Evolutionary conservation across 2,329 filamentous ascomycete genomes (phyloP), one percentile per base, ranked within the genome.

Genomic region (Orbilia javanica): DNA sequence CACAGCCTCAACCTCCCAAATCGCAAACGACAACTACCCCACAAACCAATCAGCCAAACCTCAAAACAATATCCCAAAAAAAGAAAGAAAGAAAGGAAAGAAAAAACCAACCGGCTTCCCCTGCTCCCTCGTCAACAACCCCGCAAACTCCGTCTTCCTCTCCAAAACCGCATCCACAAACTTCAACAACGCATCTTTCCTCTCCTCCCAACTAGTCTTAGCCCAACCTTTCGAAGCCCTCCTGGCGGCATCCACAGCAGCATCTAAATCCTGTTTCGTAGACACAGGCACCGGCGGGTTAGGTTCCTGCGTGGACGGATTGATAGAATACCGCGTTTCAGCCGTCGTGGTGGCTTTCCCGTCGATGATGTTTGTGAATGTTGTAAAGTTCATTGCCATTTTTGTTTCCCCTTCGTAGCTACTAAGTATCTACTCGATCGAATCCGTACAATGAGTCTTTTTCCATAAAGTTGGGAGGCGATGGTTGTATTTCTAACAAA

Each of bases 341-440:
- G 83, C 80, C 0, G 86, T 87, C 18, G 84, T 82, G 18, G 84
- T 83, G 75, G 86, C 82, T 82, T 87, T 83, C 73, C 87, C 87
- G 79, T 88, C 85, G 79, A 89, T 85, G 68, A 87, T 84, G 83
- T 88, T 89, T 75, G 84, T 84, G 81, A 87, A 88, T 52, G 84
- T 86, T 79, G 85, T 82, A 72, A 84, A 85, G 36, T 84, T 81
- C 39, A 77, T 29, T 20, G 60, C 11, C 72, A 74, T 74, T 15
- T 20, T 46, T 10, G 29, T n/a, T n/a, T n/a, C n/a, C n/a, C n/a
- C n/a, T n/a, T n/a, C n/a, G n/a, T n/a, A n/a, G n/a, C n/a, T n/a
- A n/a, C n/a, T n/a, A n/a, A n/a, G n/a, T n/a, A n/a, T n/a, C n/a
- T n/a, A n/a, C n/a, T n/a, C n/a, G n/a, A n/a, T n/a, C n/a, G n/a